Conservation (phyloP, 2,329 filamentous ascomycete species). For the Colletotrichum sp. region DNA sequence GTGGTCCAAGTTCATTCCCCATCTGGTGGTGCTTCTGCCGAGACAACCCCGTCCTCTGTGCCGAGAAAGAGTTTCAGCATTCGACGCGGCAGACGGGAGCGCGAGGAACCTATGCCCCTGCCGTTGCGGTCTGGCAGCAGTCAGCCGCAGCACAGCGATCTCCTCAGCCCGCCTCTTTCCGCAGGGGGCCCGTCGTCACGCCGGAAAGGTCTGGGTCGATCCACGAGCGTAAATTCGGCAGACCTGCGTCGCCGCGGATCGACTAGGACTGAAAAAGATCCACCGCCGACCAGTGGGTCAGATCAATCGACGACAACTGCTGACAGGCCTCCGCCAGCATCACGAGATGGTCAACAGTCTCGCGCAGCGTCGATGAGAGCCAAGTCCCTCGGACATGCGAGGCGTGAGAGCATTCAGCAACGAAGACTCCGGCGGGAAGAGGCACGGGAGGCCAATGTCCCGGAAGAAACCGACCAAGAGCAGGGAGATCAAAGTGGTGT, state of each 20-base stretch:
- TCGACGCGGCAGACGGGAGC: slow-evolving; percentile 60
- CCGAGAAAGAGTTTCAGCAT: slow-evolving; percentile 88
- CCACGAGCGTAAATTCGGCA: slow-evolving; percentile 89
- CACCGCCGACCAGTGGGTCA: slow-evolving; percentile 78
- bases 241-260: slow-evolving; percentile 73
- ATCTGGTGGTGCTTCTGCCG: slow-evolving; percentile 54
- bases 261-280: slow-evolving; percentile 61
- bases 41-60: slow-evolving; percentile 54
- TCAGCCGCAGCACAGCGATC: slow-evolving; percentile 77
- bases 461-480: slow-evolving; percentile 79
- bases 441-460: slow-evolving; percentile 76
- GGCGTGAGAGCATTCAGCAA: slow-evolving; percentile 91
- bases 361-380: slow-evolving; percentile 73
- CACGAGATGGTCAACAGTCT: slow-evolving; percentile 55
- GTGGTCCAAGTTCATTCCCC: slow-evolving; percentile 81
- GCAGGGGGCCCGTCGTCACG: slow-evolving; percentile 63
- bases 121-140: slow-evolving; percentile 61
- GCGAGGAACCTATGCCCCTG: slow-evolving; percentile 53
- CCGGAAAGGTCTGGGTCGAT: slow-evolving; percentile 78
- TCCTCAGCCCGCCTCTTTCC: slow-evolving; percentile 75
- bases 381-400: slow-evolving; percentile 87
- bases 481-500: slow-evolving; percentile 65
- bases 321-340: slow-evolving; percentile 56
- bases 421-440: slow-evolving; percentile 78
- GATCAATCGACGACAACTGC: slow-evolving; percentile 72